These are phyloP conservation scores for Lipomyces kockii DNA, from an alignment of 805 yeast species.

Conservation along the genomic window DNA sequence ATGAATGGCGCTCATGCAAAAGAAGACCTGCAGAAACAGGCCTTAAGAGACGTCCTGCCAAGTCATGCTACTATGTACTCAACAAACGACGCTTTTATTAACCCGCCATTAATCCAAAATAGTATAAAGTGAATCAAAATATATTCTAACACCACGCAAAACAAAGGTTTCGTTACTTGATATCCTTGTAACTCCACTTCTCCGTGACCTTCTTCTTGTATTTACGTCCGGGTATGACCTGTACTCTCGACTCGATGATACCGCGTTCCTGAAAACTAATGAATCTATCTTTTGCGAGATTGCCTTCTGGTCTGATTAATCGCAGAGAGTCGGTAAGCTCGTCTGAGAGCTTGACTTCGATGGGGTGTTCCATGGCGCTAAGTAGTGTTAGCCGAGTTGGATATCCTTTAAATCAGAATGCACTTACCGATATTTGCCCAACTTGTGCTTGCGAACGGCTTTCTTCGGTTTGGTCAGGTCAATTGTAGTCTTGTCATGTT, in stretches of 20 bases:
- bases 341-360: conserved; percentile 83
- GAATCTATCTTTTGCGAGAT: conserved; percentile 79
- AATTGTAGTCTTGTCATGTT: conserved; percentile 36
- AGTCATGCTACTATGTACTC: no score
- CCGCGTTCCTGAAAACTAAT: conserved; percentile 82
- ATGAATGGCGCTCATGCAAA: no score
- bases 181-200: conserved; percentile 90
- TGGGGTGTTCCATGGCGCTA: conserved; percentile 49
- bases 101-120: no score
- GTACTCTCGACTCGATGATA: conserved; percentile 80
- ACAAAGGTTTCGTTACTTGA: conserved; percentile 20
- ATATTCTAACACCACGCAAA: no score
- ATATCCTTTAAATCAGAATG: background rate
- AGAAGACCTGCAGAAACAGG: no score
- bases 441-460: conserved; percentile 36
- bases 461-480: conserved; percentile 43
- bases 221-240: conserved; percentile 65
- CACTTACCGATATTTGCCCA: conserved; percentile 37
- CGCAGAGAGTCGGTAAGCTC: conserved; percentile 87
- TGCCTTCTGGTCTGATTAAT: conserved; percentile 88
- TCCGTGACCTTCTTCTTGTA: conserved; percentile 79
- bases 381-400: background rate
- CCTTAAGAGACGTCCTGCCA: no score
- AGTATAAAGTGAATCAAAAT: no score
- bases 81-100: no score